Evolutionary conservation across 2,329 filamentous ascomycete species (phyloP).

Genomic region (Colletotrichum endophyticum): DNA sequence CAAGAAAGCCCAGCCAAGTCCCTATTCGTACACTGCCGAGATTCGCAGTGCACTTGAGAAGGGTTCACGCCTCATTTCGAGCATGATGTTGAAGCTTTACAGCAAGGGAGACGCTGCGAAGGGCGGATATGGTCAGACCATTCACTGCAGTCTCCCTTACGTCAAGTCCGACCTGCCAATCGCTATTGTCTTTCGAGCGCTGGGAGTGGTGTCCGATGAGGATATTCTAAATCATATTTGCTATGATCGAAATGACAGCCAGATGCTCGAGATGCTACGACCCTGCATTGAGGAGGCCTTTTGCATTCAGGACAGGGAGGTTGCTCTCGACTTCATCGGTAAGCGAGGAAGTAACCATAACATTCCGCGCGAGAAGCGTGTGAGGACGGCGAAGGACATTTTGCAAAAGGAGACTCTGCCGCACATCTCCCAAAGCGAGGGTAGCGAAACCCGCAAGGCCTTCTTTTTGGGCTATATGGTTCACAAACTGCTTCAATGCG

Average conservation of each 20-base stretch:
- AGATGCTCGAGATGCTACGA: conserved; percentile 97
- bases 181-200: conserved; percentile 91
- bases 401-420: conserved; percentile 96
- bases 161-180: conserved; percentile 94
- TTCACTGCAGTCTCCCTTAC: conserved; percentile 90
- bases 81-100: conserved; percentile 88
- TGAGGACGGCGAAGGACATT: conserved; percentile 90
- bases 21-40: conserved; percentile 92
- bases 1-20: conserved; percentile 93
- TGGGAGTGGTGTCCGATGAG: conserved; percentile 95
- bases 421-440: conserved; percentile 94
- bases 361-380: conserved; percentile 74
- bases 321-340: conserved; percentile 93
- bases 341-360: conserved; percentile 82
- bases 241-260: conserved; percentile 91
- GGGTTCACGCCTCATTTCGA: conserved; percentile 92
- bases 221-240: conserved; percentile 98
- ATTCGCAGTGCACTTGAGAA: conserved; percentile 97
- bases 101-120: conserved; percentile 82
- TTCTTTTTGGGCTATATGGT: conserved; percentile 99
- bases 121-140: conserved; percentile 83
- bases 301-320: conserved; percentile 92
- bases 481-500: conserved; percentile 91
- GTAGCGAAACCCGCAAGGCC: conserved; percentile 93
- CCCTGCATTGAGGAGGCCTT: conserved; percentile 98